phyloP scores from a whole-genome alignment of 768 basidiomycete species.

The Dentipellis fragilis region DNA sequence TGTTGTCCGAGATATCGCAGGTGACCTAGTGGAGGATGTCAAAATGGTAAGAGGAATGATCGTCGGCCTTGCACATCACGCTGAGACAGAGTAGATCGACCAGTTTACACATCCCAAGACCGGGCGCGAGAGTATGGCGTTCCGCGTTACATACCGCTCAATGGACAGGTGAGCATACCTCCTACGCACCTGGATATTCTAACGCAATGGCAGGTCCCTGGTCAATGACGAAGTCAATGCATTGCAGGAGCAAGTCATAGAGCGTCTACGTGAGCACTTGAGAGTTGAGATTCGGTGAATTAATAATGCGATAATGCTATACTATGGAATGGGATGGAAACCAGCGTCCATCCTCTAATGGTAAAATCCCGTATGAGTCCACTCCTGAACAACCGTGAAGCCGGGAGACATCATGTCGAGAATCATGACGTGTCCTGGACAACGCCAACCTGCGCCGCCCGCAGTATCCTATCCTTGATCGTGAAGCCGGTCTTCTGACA shows the following conservation, averaged over 20 bases:
- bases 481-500: conserved; percentile 87
- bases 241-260: conserved; percentile 57
- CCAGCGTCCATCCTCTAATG: conserved; percentile 21
- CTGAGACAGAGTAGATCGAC: conserved; percentile 60
- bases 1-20: conserved; percentile 83
- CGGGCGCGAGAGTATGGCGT: conserved; percentile 68
- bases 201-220: conserved; percentile 47
- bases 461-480: conserved; percentile 88
- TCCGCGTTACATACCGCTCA: conserved; percentile 88
- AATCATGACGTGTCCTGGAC: conserved; percentile 53
- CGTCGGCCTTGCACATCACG: neutral
- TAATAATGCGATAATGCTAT: conserved; percentile 26
- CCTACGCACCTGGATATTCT: neutral
- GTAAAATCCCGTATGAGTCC: neutral
- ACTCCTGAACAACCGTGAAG: neutral
- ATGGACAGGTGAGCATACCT: conserved; percentile 70
- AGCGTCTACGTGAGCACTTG: conserved; percentile 47
- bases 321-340: conserved; percentile 9
- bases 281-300: conserved; percentile 82
- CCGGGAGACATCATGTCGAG: conserved; percentile 1
- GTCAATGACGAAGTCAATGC: conserved; percentile 83
- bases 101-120: conserved; percentile 87
- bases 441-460: conserved; percentile 95
- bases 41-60: conserved; percentile 47
- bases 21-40: conserved; percentile 88